These are phyloP conservation scores for Neurospora tetraspora DNA, from an alignment of 495 filamentous ascomycete genomes.

Conservation along the genomic window DNA sequence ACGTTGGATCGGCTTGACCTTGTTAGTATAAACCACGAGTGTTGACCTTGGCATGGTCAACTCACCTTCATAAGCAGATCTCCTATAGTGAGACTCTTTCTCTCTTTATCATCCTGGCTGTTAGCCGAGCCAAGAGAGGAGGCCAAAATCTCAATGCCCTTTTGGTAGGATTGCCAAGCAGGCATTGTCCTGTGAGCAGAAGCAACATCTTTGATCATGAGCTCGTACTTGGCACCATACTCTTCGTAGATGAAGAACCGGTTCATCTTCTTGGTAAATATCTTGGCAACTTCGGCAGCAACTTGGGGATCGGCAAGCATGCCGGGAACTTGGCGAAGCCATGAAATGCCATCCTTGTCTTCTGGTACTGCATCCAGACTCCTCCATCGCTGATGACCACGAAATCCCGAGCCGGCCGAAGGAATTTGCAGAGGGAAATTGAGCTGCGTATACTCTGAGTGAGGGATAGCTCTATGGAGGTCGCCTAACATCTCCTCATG, in stretches of 20 bases:
- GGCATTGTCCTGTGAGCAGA: conserved; percentile 56
- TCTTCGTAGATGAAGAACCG: conserved; percentile 81
- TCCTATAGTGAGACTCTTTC: conserved; percentile 66
- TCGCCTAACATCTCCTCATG: conserved; percentile 62
- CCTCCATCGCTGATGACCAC: conserved; percentile 44
- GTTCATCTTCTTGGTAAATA: conserved; percentile 69
- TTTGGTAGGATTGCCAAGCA: conserved; percentile 73
- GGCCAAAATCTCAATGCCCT: conserved; percentile 78
- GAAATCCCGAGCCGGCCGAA: conserved; percentile 6
- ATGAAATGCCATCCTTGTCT: conserved; percentile 28
- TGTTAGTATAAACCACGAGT: conserved; percentile 9
- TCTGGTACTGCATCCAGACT: conserved; percentile 53
- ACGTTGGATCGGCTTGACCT: conserved; percentile 73
- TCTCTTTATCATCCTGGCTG: conserved; percentile 48
- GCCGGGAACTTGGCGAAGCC: conserved; percentile 37
- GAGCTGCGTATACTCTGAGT: conserved; percentile 49
- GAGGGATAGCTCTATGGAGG: conserved; percentile 50
- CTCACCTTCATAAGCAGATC: conserved; percentile 87
- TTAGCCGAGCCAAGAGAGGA: conserved; percentile 65
- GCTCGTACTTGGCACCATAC: conserved; percentile 77
- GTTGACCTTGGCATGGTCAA: neutral
- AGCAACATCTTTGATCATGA: conserved; percentile 68
- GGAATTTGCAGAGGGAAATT: conserved; percentile 17
- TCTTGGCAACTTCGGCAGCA: conserved; percentile 62
- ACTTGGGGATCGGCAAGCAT: conserved; percentile 60